Evolutionary conservation across 441 rosid genomes (phyloP).

Genomic region (Pelargonium myrrhifolium): DNA sequence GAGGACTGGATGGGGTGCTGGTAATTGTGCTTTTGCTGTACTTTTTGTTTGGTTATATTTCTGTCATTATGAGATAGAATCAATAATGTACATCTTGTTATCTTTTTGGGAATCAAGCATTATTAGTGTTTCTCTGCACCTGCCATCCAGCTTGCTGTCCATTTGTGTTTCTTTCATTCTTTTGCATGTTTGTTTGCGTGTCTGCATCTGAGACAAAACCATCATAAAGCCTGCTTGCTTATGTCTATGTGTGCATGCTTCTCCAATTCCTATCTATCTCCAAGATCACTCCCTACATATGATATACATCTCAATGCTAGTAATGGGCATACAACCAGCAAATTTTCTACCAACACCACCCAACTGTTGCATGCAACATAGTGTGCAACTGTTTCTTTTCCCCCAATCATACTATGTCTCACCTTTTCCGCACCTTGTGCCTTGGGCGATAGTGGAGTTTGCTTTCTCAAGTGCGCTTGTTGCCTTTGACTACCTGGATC

Average conservation of each 20-base stretch:
- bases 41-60: not conserved
- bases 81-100: not conserved
- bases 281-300: not conserved
- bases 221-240: not conserved
- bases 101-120: not conserved
- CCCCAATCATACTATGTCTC: not conserved
- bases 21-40: constrained; percentile 27
- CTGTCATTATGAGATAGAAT: not conserved
- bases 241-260: not conserved
- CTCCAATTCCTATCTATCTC: not conserved
- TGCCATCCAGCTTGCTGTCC: not conserved
- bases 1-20: constrained; percentile 83
- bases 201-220: not conserved
- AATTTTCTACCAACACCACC: not conserved
- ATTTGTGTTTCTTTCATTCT: not conserved
- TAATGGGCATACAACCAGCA: not conserved
- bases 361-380: not conserved
- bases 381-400: not conserved
- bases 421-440: too few species aligned
- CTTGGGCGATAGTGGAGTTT: too few species aligned
- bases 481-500: too few species aligned
- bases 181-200: not conserved
- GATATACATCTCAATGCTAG: not conserved
- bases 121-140: not conserved
- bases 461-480: too few species aligned